Evolutionary conservation across 192 early-diverging fungal genomes (phyloP).

Genomic region (Mortierella antarctica): DNA sequence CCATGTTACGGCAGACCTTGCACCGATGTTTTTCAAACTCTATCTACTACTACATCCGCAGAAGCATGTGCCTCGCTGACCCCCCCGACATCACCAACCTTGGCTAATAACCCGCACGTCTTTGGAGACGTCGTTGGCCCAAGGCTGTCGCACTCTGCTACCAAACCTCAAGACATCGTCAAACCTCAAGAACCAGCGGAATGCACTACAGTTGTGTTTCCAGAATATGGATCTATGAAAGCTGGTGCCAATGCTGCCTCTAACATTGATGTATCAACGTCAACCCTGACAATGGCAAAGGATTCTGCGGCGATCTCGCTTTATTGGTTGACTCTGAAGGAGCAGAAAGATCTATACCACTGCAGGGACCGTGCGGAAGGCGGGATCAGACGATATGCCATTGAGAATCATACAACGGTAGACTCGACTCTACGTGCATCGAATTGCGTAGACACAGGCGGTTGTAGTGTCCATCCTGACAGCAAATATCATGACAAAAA

Average conservation of each 20-base stretch:
- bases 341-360: background rate
- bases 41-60: no score
- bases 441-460: no score
- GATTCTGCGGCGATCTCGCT: slow-evolving; percentile 14
- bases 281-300: slow-evolving; percentile 17
- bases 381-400: no score
- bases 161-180: background rate
- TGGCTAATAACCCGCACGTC: background rate
- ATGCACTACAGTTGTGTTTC: background rate
- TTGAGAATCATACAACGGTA: no score
- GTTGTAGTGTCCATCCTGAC: no score
- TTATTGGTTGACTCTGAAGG: slow-evolving; percentile 5
- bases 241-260: background rate
- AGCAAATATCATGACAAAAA: no score
- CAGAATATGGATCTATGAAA: background rate
- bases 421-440: no score
- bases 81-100: background rate
- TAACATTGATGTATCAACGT: background rate
- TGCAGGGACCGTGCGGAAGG: no score
- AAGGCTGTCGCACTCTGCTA: background rate
- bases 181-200: background rate
- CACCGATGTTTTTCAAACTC: no score
- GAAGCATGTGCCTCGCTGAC: no score
- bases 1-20: no score
- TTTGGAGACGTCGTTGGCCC: background rate